Conservation (phyloP, 106 monocot genomes). For the Platanthera guangdongensis region DNA sequence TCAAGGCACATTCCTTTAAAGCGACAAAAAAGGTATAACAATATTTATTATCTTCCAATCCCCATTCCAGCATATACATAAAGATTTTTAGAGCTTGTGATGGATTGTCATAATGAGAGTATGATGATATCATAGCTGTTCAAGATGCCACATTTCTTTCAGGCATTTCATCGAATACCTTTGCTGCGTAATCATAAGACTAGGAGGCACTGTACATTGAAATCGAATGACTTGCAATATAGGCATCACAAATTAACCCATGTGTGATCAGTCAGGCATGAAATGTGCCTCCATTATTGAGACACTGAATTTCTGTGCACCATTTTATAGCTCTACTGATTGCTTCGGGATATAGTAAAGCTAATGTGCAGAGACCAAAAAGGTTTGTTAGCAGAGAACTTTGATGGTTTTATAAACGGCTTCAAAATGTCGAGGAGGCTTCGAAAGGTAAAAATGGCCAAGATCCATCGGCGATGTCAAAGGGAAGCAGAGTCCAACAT, state of each 20-base stretch:
- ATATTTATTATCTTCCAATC: constrained; percentile 36
- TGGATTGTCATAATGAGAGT: constrained; percentile 33
- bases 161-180: constrained; percentile 65
- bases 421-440: too few species aligned
- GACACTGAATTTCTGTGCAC: constrained; percentile 9
- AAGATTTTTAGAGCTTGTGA: constrained; percentile 39
- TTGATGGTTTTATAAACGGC: neutral
- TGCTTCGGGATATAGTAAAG: constrained; percentile 13
- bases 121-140: constrained; percentile 51
- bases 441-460: too few species aligned
- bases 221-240: constrained; percentile 53
- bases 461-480: too few species aligned
- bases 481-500: too few species aligned
- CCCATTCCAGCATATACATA: constrained; percentile 28
- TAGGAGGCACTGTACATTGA: constrained; percentile 35
- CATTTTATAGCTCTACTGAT: constrained; percentile 25
- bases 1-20: constrained; percentile 54
- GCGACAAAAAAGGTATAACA: constrained; percentile 37
- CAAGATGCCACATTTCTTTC: constrained; percentile 55
- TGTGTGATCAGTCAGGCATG: constrained; percentile 42
- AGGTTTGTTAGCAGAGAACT: neutral
- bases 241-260: constrained; percentile 26
- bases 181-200: constrained; percentile 22
- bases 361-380: neutral
- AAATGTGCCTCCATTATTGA: constrained; percentile 25